Conservation (phyloP, 345 rosid species). For the Gossypium mustelinum region DNA sequence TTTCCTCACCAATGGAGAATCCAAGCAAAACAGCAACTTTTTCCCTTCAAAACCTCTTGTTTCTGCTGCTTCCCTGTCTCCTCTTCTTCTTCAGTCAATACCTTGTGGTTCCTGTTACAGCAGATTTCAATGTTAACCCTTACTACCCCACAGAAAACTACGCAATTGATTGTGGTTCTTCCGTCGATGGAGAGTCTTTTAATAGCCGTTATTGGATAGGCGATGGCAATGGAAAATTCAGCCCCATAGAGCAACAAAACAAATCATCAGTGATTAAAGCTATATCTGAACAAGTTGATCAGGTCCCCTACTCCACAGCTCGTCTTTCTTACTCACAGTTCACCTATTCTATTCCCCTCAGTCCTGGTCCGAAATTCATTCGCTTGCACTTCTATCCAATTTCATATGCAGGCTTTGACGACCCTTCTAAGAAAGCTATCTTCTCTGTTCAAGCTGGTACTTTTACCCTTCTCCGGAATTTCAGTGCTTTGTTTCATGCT, state of each 20-base stretch:
- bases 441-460: background rate
- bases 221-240: background rate
- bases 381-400: background rate
- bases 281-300: background rate
- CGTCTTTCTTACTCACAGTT: background rate
- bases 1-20: background rate
- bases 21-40: background rate
- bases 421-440: background rate
- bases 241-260: background rate
- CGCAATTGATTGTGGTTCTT: background rate
- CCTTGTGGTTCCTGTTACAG: background rate
- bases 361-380: background rate
- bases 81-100: background rate
- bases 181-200: background rate
- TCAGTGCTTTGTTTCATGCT: background rate
- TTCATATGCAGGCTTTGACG: background rate
- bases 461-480: background rate
- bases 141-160: background rate
- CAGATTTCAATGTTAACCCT: background rate
- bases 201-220: background rate
- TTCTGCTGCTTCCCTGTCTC: background rate
- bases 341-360: background rate
- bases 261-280: background rate
- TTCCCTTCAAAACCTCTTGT: background rate
- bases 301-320: background rate